Evolutionary conservation across 2,329 filamentous ascomycete species (phyloP).

Genomic region (Simplicillium sp.): DNA sequence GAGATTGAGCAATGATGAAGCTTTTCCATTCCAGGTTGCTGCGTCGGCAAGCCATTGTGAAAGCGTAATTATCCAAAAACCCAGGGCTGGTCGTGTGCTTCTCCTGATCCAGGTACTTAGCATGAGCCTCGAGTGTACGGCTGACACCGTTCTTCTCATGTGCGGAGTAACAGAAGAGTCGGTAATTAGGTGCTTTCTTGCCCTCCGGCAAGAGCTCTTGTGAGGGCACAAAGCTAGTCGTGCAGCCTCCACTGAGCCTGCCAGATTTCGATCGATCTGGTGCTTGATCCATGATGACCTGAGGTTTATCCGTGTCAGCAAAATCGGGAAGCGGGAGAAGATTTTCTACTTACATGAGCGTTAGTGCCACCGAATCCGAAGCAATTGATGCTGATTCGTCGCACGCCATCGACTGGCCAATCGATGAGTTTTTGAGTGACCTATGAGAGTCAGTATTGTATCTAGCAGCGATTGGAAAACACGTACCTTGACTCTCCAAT

Average conservation of each 20-base stretch:
- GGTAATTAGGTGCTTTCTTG: slow-evolving; percentile 11
- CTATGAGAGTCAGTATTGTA: slow-evolving; percentile 13
- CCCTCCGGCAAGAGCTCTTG: too few species aligned
- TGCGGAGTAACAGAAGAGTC: slow-evolving; percentile 33
- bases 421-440: slow-evolving; percentile 27
- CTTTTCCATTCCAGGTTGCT: slow-evolving; percentile 33
- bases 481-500: slow-evolving; percentile 34
- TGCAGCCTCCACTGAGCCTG: too few species aligned
- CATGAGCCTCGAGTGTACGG: slow-evolving; percentile 24
- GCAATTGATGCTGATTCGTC: slow-evolving; percentile 44
- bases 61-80: slow-evolving; percentile 31
- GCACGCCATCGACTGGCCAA: slow-evolving; percentile 34
- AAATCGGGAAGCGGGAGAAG: neutral
- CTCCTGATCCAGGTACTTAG: slow-evolving; percentile 17
- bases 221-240: too few species aligned
- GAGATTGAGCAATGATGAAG: slow-evolving; percentile 24
- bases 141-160: slow-evolving; percentile 29
- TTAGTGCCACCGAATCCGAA: slow-evolving; percentile 52
- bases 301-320: neutral
- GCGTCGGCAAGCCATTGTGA: slow-evolving; percentile 34
- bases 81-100: slow-evolving; percentile 1
- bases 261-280: too few species aligned
- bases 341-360: slow-evolving; percentile 34
- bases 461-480: neutral
- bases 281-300: slow-evolving; percentile 32